These are phyloP conservation scores for Backusella luteola DNA, from an alignment of 192 early-diverging fungal species.

Conservation along the genomic window DNA sequence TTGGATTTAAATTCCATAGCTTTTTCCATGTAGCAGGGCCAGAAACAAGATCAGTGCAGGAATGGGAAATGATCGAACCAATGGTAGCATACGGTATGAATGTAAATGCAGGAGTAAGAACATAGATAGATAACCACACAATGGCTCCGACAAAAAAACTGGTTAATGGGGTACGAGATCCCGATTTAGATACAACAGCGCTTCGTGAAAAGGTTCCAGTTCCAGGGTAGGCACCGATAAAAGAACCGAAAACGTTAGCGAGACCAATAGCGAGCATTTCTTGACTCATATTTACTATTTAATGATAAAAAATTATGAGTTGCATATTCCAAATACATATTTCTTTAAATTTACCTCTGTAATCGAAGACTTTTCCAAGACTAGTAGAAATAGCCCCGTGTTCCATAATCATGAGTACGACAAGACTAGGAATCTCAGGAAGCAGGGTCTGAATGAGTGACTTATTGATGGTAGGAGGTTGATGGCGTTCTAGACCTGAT, in stretches of 20 bases:
- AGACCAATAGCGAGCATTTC: conserved; percentile 87
- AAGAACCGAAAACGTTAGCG: conserved; percentile 83
- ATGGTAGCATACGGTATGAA: conserved; percentile 81
- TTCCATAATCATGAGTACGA: conserved; percentile 82
- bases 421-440: conserved; percentile 59
- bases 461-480: conserved; percentile 50
- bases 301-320: neutral
- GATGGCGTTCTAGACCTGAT: conserved; percentile 63
- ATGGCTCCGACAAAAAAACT: conserved; percentile 74
- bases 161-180: conserved; percentile 79
- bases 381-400: conserved; percentile 90
- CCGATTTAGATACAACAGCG: conserved; percentile 87
- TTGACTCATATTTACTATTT: conserved; percentile 68
- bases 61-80: conserved; percentile 81
- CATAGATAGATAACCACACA: conserved; percentile 79
- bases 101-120: conserved; percentile 79
- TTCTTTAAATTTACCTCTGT: conserved; percentile 52
- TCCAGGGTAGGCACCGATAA: conserved; percentile 84
- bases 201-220: conserved; percentile 95
- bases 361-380: conserved; percentile 83
- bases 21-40: conserved; percentile 53
- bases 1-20: conserved; percentile 64
- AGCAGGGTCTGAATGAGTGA: conserved; percentile 49
- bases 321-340: neutral
- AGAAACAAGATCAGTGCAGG: conserved; percentile 75